phyloP scores from a whole-genome alignment of 352 stramenopile genomes.

The Phytophthora macrochlamydospora region DNA sequence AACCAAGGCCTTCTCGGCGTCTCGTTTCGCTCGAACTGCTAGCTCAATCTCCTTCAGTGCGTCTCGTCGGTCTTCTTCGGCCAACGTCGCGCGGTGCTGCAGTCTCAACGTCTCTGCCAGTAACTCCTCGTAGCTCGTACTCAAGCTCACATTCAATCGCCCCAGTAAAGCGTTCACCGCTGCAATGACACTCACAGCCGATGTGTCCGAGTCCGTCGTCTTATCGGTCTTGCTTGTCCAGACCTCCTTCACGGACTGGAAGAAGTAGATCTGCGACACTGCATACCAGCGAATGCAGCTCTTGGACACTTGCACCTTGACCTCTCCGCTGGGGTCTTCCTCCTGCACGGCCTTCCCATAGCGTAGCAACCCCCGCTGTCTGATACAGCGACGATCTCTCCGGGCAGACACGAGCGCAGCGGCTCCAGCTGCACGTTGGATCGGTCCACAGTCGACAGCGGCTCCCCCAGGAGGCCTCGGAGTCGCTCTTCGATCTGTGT shows the following conservation, averaged over 20 bases:
- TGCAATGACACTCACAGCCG: constrained; percentile 33
- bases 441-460: constrained; percentile 35
- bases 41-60: constrained; percentile 42
- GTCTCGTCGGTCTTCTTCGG: constrained; percentile 46
- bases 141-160: constrained; percentile 53
- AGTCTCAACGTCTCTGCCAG: constrained; percentile 50
- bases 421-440: constrained; percentile 35
- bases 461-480: constrained; percentile 26
- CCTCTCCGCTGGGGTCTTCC: constrained; percentile 24
- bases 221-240: constrained; percentile 3
- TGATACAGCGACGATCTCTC: constrained; percentile 58
- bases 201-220: constrained; percentile 1
- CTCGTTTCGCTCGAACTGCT: constrained; percentile 51
- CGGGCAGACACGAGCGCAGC: constrained; percentile 42
- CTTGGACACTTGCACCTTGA: constrained; percentile 52
- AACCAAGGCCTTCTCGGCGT: constrained; percentile 48
- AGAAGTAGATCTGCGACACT: constrained; percentile 57
- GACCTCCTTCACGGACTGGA: constrained; percentile 30
- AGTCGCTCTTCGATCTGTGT: constrained; percentile 31
- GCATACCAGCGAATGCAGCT: constrained; percentile 43
- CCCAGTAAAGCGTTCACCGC: constrained; percentile 54
- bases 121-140: constrained; percentile 53
- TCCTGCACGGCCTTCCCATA: constrained; percentile 47
- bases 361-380: constrained; percentile 28
- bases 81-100: constrained; percentile 38